Base-by-base conservation (phyloP, 805 yeast species). In the Deakozyma indianensis region DNA sequence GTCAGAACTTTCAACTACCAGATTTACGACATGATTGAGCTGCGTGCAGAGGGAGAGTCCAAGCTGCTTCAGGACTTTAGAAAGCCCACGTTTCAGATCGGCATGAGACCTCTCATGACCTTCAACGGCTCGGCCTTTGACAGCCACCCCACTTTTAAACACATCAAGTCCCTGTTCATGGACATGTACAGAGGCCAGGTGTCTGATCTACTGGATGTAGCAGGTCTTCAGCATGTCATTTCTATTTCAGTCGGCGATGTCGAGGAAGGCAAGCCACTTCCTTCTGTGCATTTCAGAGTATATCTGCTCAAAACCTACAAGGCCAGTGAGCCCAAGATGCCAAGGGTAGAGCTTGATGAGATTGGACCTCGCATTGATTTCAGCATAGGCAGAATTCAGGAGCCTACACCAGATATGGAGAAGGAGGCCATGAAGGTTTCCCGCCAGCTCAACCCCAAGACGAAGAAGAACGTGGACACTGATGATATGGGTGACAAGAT, bases 341-440 rank as follows among this genome's bases (percentile, higher is more conserved):
- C 98, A 47, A 75, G 98, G 61, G 88, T 92, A 22, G 97, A 92
- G 67, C 69, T 92, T 40, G 92, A 83, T 46, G 98, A 92, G 64
- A 80, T 85, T 50, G 98, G 98, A 0, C 98, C 98, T 50, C 75
- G 98, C 57, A 72, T 92, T 49, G 96, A 90, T 62, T 90, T 92
- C 67, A 78, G 80, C 55, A 73, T 92, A 47, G 98, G 98, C 43
- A 77, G 98, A 68, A 75, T 80, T 54, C 81, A 80, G 56, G 68
- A 75, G 16, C 83, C 96, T 45, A 74, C 82, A 45, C 81, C 94
- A 38, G 97, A 90, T 57, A 71, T 85, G 68, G 92, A 81, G 66
- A 86, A 81, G 66, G 96, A 87, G 60, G 97, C 98, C 14, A 57
- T 72, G 68, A 75, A 74, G 68, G 75, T 71, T 59, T 87, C 96